Conservation (phyloP, 2,329 filamentous ascomycete genomes). For the Fusarium sp. region DNA sequence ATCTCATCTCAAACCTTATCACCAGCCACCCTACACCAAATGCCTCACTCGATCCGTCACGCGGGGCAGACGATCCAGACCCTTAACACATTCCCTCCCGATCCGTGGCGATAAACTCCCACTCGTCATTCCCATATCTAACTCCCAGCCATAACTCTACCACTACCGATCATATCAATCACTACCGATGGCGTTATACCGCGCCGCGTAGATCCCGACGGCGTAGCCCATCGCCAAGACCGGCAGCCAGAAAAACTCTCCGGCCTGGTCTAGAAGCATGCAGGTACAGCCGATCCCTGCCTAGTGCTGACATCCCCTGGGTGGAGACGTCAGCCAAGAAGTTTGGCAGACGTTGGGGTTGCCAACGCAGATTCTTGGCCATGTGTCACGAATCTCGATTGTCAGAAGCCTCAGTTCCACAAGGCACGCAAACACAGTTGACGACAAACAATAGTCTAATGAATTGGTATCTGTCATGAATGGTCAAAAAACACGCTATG, state of each 20-base stretch:
- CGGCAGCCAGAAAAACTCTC: background rate
- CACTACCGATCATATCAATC: too few species aligned
- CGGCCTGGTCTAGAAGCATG: conserved; percentile 7
- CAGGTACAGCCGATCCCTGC: conserved; percentile 17
- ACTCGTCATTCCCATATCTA: too few species aligned
- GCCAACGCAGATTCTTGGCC: background rate
- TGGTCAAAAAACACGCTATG: conserved; percentile 31
- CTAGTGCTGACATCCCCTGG: background rate
- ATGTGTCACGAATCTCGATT: background rate
- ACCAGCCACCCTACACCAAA: background rate
- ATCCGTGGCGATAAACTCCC: background rate
- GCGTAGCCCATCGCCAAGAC: conserved; percentile 9
- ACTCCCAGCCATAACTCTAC: too few species aligned
- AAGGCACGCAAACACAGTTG: background rate
- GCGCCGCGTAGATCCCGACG: background rate
- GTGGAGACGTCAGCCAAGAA: conserved; percentile 19
- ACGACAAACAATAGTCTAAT: background rate
- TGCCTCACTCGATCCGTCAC: background rate
- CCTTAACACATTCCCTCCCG: background rate
- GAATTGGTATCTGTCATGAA: conserved; percentile 17
- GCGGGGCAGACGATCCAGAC: background rate
- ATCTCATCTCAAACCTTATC: background rate
- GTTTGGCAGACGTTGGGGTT: background rate
- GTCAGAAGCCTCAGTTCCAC: background rate
- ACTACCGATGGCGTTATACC: background rate